Base-by-base conservation (phyloP, 1,284 basidiomycete species). In the Macrocystidia cucumis region DNA sequence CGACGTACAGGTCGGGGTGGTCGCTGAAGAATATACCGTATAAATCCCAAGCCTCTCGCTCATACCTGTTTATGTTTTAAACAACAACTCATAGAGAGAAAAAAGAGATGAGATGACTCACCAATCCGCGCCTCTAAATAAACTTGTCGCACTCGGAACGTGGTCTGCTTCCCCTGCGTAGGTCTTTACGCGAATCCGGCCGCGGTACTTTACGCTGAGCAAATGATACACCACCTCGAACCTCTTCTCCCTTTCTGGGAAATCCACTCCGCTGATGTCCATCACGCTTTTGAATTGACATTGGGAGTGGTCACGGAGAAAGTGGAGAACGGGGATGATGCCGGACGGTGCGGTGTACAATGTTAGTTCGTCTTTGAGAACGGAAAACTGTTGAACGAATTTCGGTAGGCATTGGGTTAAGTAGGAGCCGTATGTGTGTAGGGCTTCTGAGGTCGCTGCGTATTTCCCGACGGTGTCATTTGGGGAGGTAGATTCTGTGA, bases 141-240 rank as follows among this genome's bases (percentile, higher is more conserved):
- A 47, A 14, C 74, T 74, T 3, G 77, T 71, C 12, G 75, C 78
- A 50, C 87, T 95, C 0, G 95, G 96, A 6, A 98, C 89, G 27
- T 90, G 78, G 49, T 93, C 88, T n/a, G 88, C 81, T 62, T 99
- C 96, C 46, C 89, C 87, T 41, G 92, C 91, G 58, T 96, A 98
- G 0, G 96, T 98, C 76, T 98, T 99, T 49, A 99, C 92, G 38
- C 96, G 72, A 55, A 99, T 90, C 45, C 96, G 74, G 20, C 81
- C 79, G 32, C 69, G 74, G 45, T 77, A 63, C 54, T 73, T 73
- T 49, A 92, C 63, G 51, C 88, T 92, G 47, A 98, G 68, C 45
- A 99, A 66, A 65, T 98, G 88, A 65, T 99, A 99, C 22, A 96
- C 91, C 37, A 98, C 81, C 68, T 98, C 96, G 61, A 99, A 99